Conservation (phyloP, 2,329 filamentous ascomycete species). For the Fusarium miscanthi region DNA sequence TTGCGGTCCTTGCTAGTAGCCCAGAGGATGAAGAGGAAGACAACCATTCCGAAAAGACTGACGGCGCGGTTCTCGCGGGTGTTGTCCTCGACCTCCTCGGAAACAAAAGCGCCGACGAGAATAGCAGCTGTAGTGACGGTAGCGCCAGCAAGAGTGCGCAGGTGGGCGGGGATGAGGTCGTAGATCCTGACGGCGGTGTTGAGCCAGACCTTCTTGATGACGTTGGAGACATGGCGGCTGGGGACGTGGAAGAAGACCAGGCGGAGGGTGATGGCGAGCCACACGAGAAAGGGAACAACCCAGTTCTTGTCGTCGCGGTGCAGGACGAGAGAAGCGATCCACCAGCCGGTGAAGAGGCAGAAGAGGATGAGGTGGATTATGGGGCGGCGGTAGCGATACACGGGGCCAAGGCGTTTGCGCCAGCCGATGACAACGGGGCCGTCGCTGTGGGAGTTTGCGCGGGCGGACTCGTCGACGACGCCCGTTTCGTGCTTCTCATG, state of each 20-base stretch:
- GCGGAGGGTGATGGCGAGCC: constrained; percentile 78
- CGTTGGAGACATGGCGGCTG: constrained; percentile 71
- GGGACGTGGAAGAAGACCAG: constrained; percentile 80
- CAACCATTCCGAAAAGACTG: constrained; percentile 79
- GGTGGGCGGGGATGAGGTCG: constrained; percentile 72
- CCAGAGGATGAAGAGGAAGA: constrained; percentile 77
- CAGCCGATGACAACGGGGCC: constrained; percentile 9
- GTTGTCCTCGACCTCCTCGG: constrained; percentile 78
- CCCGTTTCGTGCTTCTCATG: constrained; percentile 53
- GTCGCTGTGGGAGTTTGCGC: constrained; percentile 34
- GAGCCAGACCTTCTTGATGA: constrained; percentile 75
- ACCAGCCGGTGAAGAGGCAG: constrained; percentile 69
- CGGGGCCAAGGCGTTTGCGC: constrained; percentile 42
- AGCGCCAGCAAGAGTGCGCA: constrained; percentile 72
- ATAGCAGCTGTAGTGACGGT: constrained; percentile 75
- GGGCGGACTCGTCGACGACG: constrained; percentile 45
- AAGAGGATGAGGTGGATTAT: constrained; percentile 60
- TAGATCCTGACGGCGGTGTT: constrained; percentile 70
- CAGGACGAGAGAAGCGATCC: constrained; percentile 78
- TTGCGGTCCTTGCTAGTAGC: constrained; percentile 76
- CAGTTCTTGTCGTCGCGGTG: constrained; percentile 80
- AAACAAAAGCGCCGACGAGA: constrained; percentile 81
- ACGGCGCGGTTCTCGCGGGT: constrained; percentile 82
- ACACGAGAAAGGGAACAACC: constrained; percentile 86
- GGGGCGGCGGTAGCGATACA: constrained; percentile 60